These are phyloP conservation scores for Sporothrix phasma DNA, from an alignment of 2,329 filamentous ascomycete species.

Conservation along the genomic window DNA sequence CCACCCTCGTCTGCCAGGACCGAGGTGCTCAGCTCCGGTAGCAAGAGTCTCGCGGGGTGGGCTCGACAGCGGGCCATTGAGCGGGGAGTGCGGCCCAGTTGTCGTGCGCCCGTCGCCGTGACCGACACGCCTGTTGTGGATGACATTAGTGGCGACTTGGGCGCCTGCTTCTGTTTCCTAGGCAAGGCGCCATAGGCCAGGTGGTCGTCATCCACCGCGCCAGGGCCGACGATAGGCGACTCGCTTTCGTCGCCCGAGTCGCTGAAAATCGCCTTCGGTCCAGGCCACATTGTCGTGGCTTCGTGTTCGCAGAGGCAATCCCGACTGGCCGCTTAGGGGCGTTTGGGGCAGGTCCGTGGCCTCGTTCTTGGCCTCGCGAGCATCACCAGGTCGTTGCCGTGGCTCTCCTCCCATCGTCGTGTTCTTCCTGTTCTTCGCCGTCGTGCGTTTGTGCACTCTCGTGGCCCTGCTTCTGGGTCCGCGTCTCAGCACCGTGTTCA, in stretches of 20 bases:
- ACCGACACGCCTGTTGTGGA: constrained; percentile 5
- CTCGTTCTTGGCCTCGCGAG: not conserved
- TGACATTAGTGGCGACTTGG: constrained; percentile 8
- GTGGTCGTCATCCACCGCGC: not conserved
- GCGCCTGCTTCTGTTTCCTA: not conserved
- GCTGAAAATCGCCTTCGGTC: constrained; percentile 56
- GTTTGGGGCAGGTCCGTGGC: constrained; percentile 6
- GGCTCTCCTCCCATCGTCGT: too few relatives aligned
- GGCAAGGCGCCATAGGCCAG: not conserved
- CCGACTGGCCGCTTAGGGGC: not conserved
- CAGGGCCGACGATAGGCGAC: not conserved
- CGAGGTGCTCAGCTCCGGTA: not conserved
- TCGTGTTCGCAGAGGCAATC: too few relatives aligned
- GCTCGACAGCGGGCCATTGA: not conserved
- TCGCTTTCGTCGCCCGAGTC: constrained; percentile 43
- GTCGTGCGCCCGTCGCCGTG: constrained; percentile 7
- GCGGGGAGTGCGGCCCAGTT: constrained; percentile 11
- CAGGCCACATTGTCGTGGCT: constrained; percentile 49
- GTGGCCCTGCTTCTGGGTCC: constrained; percentile 18
- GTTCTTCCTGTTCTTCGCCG: too few relatives aligned
- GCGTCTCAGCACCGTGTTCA: constrained; percentile 56
- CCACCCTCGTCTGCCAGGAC: not conserved
- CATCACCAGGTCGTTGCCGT: not conserved
- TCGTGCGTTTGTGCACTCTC: not conserved
- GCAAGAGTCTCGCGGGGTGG: not conserved